phyloP scores from a whole-genome alignment of 495 filamentous ascomycete genomes.

The Hypoxylon cercidicola region DNA sequence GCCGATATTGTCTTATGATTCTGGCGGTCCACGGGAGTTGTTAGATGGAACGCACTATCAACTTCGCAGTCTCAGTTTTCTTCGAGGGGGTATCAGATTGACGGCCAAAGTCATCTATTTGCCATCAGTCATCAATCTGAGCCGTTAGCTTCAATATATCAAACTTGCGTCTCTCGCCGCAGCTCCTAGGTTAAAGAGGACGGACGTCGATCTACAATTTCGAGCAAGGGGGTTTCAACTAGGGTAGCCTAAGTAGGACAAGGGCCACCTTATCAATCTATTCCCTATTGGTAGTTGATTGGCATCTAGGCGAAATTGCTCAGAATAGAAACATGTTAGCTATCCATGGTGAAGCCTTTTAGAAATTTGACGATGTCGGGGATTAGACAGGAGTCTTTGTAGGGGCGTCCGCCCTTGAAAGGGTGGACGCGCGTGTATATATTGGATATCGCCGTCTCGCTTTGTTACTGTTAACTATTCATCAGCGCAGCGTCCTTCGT shows the following conservation, averaged over 20 bases:
- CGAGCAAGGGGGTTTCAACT: slow-evolving; percentile 15
- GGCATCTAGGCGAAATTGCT: slow-evolving; percentile 34
- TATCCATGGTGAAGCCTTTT: slow-evolving; percentile 11
- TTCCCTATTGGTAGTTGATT: slow-evolving; percentile 32
- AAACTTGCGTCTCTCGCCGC: slow-evolving; percentile 6
- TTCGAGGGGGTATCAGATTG: slow-evolving; percentile 10
- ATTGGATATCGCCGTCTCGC: slow-evolving; percentile 14
- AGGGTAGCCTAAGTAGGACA: slow-evolving; percentile 21
- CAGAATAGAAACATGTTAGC: slow-evolving; percentile 34
- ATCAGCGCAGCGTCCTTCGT: slow-evolving; percentile 24
- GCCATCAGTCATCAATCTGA: slow-evolving; percentile 11
- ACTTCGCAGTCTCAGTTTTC: not conserved
- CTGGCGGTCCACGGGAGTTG: not conserved
- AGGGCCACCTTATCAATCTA: slow-evolving; percentile 14
- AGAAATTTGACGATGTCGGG: slow-evolving; percentile 6
- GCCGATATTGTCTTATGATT: slow-evolving; percentile 12
- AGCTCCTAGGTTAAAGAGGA: slow-evolving; percentile 4
- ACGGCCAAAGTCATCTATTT: slow-evolving; percentile 12
- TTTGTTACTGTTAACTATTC: slow-evolving; percentile 1
- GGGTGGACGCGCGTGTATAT: slow-evolving; percentile 10
- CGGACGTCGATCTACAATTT: slow-evolving; percentile 38
- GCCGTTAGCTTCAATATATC: slow-evolving; percentile 26
- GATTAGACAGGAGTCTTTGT: too few species aligned
- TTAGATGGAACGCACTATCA: too few species aligned
- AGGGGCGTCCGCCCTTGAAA: slow-evolving; percentile 10